phyloP scores from a whole-genome alignment of 2,329 filamentous ascomycete genomes.

The Septoria linicola region DNA sequence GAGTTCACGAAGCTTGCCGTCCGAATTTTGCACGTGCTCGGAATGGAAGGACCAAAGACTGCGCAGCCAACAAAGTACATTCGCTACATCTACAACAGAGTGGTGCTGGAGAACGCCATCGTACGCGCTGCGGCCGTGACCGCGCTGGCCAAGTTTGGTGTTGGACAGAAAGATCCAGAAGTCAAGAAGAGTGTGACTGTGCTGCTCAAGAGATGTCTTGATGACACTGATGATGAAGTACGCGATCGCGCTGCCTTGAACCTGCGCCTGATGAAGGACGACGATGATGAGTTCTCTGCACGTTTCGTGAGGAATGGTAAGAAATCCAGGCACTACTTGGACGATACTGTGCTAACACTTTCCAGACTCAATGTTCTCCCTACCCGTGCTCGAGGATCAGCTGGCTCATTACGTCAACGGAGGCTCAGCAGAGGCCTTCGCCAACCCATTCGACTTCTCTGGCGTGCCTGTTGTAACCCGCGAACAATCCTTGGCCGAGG shows the following conservation, averaged over 20 bases:
- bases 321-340: slow-evolving; percentile 23
- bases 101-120: slow-evolving; percentile 94
- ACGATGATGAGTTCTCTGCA: slow-evolving; percentile 77
- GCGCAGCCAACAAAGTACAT: slow-evolving; percentile 98
- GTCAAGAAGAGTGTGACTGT: slow-evolving; percentile 95
- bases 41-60: slow-evolving; percentile 91
- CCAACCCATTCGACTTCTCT: slow-evolving; percentile 82
- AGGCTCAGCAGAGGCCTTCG: slow-evolving; percentile 81
- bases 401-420: slow-evolving; percentile 97
- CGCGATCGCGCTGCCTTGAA: slow-evolving; percentile 93
- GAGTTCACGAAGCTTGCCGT: slow-evolving; percentile 98
- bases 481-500: slow-evolving; percentile 93
- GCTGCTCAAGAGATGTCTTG: slow-evolving; percentile 85
- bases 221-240: slow-evolving; percentile 97
- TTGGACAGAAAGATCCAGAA: slow-evolving; percentile 92
- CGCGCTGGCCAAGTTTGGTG: slow-evolving; percentile 93
- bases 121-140: slow-evolving; percentile 94
- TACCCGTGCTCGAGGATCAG: slow-evolving; percentile 94
- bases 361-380: slow-evolving; percentile 87
- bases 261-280: slow-evolving; percentile 81
- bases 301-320: slow-evolving; percentile 91
- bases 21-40: slow-evolving; percentile 88
- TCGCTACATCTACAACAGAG: slow-evolving; percentile 97
- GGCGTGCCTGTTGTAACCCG: slow-evolving; percentile 90
- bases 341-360: slow-evolving; percentile 26